phyloP scores from a whole-genome alignment of 2,329 filamentous ascomycete genomes.

The Colletotrichum lindemuthianum region DNA sequence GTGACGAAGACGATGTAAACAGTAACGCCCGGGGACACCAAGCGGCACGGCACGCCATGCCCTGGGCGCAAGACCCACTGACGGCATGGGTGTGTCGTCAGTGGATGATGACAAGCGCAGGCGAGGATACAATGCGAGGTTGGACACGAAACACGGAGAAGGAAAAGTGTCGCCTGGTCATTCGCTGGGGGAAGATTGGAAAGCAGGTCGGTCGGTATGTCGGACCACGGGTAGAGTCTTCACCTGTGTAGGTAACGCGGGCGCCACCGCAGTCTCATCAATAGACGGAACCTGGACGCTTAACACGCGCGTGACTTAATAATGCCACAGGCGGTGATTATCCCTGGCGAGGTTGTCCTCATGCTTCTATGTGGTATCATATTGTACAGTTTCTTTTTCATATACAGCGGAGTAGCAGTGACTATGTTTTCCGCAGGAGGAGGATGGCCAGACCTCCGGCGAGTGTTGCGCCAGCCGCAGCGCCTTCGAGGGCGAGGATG shows the following conservation, averaged over 20 bases:
- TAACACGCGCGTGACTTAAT: neutral
- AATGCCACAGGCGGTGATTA: neutral
- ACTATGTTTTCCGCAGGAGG: slow-evolving; percentile 50
- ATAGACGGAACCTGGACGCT: slow-evolving; percentile 32
- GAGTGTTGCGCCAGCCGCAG: slow-evolving; percentile 71
- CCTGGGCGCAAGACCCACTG: neutral
- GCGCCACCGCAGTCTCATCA: slow-evolving; percentile 26
- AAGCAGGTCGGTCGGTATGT: slow-evolving; percentile 18
- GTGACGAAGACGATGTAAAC: slow-evolving; percentile 11
- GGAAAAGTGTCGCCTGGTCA: slow-evolving; percentile 9
- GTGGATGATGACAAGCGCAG: slow-evolving; percentile 17
- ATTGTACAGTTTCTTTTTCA: slow-evolving; percentile 35
- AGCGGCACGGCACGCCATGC: slow-evolving; percentile 15
- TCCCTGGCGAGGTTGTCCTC: slow-evolving; percentile 14
- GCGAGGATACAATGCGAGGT: slow-evolving; percentile 20
- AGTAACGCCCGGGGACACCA: slow-evolving; percentile 2
- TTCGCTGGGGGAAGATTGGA: slow-evolving; percentile 28
- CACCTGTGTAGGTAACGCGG: slow-evolving; percentile 10
- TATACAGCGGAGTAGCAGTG: slow-evolving; percentile 32
- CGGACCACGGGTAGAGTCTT: slow-evolving; percentile 23
- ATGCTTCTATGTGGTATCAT: slow-evolving; percentile 35
- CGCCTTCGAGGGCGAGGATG: slow-evolving; percentile 74
- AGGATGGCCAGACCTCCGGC: slow-evolving; percentile 64
- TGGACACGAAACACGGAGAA: slow-evolving; percentile 21
- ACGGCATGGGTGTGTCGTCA: slow-evolving; percentile 12